Conservation (phyloP, 495 filamentous ascomycete genomes). For the Neurospora sp. region DNA sequence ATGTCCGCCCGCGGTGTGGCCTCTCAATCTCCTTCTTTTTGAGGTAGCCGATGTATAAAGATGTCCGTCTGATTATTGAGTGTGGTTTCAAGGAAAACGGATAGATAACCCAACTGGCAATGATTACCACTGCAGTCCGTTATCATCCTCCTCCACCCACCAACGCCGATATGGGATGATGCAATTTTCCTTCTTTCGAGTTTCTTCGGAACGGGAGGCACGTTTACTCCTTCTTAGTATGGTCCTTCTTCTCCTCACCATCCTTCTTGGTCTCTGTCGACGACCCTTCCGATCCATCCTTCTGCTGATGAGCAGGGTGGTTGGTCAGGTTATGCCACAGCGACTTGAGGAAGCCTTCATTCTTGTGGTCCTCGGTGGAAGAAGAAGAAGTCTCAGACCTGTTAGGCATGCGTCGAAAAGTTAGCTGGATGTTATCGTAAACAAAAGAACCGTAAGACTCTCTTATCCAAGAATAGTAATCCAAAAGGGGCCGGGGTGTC, state of each 20-base stretch:
- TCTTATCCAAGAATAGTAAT: not conserved
- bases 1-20: not conserved
- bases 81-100: not conserved
- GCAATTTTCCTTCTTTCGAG: not conserved
- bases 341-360: constrained; percentile 78
- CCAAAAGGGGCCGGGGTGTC: constrained; percentile 8
- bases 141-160: not conserved
- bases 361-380: constrained; percentile 38
- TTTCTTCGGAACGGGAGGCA: not conserved
- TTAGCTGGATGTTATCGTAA: not conserved
- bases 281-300: constrained; percentile 4
- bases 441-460: not conserved
- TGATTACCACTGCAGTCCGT: not conserved
- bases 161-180: not conserved
- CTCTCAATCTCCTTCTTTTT: not conserved
- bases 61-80: not conserved
- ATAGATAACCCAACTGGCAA: not conserved
- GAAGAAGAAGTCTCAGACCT: constrained; percentile 1
- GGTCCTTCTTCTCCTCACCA: constrained; percentile 28
- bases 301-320: constrained; percentile 47
- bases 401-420: not conserved
- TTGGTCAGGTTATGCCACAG: constrained; percentile 83
- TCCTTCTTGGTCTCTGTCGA: constrained; percentile 23
- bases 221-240: constrained; percentile 40
- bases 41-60: not conserved